Conservation (phyloP, 2,329 filamentous ascomycete species). For the Hymenoscyphus fraxineus region DNA sequence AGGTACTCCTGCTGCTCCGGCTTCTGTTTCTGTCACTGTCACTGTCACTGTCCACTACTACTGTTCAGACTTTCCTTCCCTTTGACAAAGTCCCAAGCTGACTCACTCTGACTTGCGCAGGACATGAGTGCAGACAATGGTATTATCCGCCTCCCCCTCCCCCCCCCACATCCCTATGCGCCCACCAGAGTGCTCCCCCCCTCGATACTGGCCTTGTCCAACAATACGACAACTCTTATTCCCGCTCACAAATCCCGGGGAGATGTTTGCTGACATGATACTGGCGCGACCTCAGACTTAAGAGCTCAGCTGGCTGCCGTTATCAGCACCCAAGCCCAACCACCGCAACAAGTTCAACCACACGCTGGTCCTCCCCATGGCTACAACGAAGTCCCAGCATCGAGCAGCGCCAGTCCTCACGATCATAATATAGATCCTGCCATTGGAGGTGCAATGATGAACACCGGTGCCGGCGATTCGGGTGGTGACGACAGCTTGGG, state of each 20-base stretch:
- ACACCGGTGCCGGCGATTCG: slow-evolving; percentile 26
- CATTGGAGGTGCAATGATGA: slow-evolving; percentile 33
- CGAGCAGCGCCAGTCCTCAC: slow-evolving; percentile 33
- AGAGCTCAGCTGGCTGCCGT: slow-evolving; percentile 36
- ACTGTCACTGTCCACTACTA: too few species aligned
- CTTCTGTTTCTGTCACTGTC: too few species aligned
- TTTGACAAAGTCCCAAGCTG: slow-evolving; percentile 21
- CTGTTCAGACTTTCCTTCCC: slow-evolving; percentile 4
- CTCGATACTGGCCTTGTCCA: background rate
- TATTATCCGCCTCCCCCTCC: slow-evolving; percentile 16
- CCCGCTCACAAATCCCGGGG: slow-evolving; percentile 7
- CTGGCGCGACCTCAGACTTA: slow-evolving; percentile 32
- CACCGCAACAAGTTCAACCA: slow-evolving; percentile 20
- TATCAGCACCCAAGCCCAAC: slow-evolving; percentile 29
- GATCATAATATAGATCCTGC: slow-evolving; percentile 36
- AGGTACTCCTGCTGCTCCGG: background rate
- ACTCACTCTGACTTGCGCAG: slow-evolving; percentile 31
- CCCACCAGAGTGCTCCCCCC: background rate
- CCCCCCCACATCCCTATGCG: slow-evolving; percentile 10
- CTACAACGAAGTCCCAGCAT: slow-evolving; percentile 32
- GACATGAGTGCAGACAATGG: slow-evolving; percentile 33
- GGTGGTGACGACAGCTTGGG: slow-evolving; percentile 32
- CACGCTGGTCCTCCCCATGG: slow-evolving; percentile 27
- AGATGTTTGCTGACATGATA: slow-evolving; percentile 32
- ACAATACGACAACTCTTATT: background rate